Evolutionary conservation across 768 basidiomycete genomes (phyloP), one percentile per base, ranked within the genome.

Genomic region (Tephrocybe sp.): DNA sequence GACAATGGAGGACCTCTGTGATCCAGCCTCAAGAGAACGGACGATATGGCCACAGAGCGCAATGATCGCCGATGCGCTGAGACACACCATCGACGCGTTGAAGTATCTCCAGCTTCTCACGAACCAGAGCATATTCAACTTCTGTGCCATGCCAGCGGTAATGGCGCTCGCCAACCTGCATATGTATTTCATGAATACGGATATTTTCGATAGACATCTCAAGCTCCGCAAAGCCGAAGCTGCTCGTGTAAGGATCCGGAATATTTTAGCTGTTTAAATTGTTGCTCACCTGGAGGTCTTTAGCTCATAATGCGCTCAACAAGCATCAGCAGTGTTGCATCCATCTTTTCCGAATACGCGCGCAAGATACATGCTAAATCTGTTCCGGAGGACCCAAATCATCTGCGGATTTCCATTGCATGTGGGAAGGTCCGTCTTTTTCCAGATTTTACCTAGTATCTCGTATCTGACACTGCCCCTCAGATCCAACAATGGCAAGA

Each of bases 151-250:
- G 51, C 96, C 96, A 9, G 89, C 86, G 17, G 80, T 86, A 14
- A 98, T 98, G 94, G 94, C 96, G 0, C 86, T 98, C 60, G 94
- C 96, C 10, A 98, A 95, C 7, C 77, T 98, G 17, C 81, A 86
- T 42, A 68, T 90, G 43, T 96, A 93, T 67, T 97, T 93, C 73
- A 93, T 91, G 90, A 98, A 98, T 70, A 80, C 81, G 8, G 73
- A 73, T 10, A 88, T 97, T 79, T 83, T 97, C 68, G 78, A 86
- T 58, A 69, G 78, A 60, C 94, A 96, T 65, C 84, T 97, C 67
- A 98, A 98, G 72, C 98, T 98, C 56, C 81, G 95, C 51, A 93
- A 93, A 64, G 93, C 93, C 0, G 81, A 85, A 57, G 93, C 94
- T 41, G 92, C 93, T 2, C 60, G 71, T 58, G 95, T 93, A 63